Base-by-base conservation (phyloP, 139 green algal species). In the Chlamydomonas schloesseri region DNA sequence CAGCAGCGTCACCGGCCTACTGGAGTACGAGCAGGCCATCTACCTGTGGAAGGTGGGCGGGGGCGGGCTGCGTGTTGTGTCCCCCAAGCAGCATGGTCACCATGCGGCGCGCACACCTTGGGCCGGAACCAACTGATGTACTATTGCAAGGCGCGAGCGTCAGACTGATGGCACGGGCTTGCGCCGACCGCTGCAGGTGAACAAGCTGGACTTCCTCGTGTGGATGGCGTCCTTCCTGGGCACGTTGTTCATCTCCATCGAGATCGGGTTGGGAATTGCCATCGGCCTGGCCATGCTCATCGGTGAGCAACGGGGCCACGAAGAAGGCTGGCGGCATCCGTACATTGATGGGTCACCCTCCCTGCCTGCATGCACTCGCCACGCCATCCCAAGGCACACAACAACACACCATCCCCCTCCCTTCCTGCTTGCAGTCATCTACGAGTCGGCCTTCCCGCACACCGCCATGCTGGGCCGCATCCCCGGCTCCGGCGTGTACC, bases 381-480 rank as follows among this genome's bases (percentile, higher is more conserved):
- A n/a, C n/a, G n/a, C n/a, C n/a, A n/a, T n/a, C n/a, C n/a, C n/a
- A n/a, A n/a, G n/a, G n/a, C n/a, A n/a, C n/a, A n/a, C n/a, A n/a
- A n/a, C n/a, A n/a, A n/a, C n/a, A n/a, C n/a, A n/a, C n/a, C n/a
- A n/a, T n/a, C n/a, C n/a, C n/a, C n/a, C n/a, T n/a, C n/a, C n/a
- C n/a, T n/a, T n/a, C n/a, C n/a, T n/a, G n/a, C n/a, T n/a, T 4
- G 18, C 24, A 67, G 90, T 92, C 31, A 87, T 94, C 46, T 92
- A 90, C 81, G 81, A 96, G 88, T 90, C 80, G 17, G 95, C 92
- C 34, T 97, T 97, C 87, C 96, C 96, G 1, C 96, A 98, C 89
- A 98, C 94, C 3, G 93, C 95, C 4, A 71, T 96, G 55, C 92
- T 98, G 31, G 96, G 96, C 31, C 88, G 90, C 24, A 85, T 98